Base-by-base conservation (phyloP, 192 early-diverging fungal species). In the Coemansia sp. region DNA sequence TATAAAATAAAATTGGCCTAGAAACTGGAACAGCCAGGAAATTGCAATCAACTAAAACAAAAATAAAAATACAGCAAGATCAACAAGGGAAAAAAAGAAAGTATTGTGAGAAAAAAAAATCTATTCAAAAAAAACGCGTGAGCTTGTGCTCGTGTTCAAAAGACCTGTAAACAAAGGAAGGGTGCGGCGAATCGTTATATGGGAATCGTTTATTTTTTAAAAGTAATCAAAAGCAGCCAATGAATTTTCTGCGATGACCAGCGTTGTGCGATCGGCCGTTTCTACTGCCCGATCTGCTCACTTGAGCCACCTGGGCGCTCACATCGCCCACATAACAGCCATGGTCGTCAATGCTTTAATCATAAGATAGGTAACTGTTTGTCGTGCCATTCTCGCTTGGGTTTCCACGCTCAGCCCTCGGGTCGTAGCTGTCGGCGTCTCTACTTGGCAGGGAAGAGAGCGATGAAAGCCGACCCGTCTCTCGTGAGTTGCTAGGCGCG, bases 21-120 rank as follows among this genome's bases (percentile, higher is more conserved):
- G 42, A 45, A 3, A 11, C 10, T 16, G 42, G 12, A 45, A 45
- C 12, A 45, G 42, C 5, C 42, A 12, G 3, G 8, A 45, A 45
- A 45, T 45, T 45, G 42, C 42, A 45, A 45, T 45, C 12, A 45
- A 45, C 42, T 45, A 45, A 12, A 45, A 45, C 20, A 68, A 60
- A 59, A 30, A 33, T n/a, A 48, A 66, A 56, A 56, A 48, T 48
- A 72, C 36, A 62, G 33, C 48, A 62, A 60, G 8, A 48, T 18
- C 14, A 12, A 14, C 7, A 2, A 11, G 12, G 42, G 16, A 14
- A 45, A 45, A 45, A 45, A 45, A 11, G 16, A 18, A 32, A 20
- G 31, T 5, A 64, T 51, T 45, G 10, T 54, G 33, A 32, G 12
- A 36, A 58, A 64, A 52, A 55, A 11, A 64, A 7, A 45, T 45